phyloP scores from a whole-genome alignment of 768 basidiomycete genomes.

The Suillus placidus region DNA sequence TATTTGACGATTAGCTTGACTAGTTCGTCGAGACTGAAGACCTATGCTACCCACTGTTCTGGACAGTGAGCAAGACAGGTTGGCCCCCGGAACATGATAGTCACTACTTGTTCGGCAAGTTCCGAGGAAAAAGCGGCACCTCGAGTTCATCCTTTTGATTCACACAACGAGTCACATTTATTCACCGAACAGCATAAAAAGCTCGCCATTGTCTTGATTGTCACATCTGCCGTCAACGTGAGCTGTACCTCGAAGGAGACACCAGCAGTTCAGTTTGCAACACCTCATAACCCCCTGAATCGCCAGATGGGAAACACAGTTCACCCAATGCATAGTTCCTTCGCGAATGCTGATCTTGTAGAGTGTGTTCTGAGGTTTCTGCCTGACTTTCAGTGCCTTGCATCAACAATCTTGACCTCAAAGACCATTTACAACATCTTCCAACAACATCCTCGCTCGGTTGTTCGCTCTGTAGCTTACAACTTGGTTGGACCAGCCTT shows the following conservation, averaged over 20 bases:
- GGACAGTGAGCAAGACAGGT: not conserved
- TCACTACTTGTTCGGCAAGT: conserved; percentile 18
- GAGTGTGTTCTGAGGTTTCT: conserved; percentile 31
- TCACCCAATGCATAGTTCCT: conserved; percentile 16
- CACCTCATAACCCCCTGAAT: not conserved
- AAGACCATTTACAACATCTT: conserved; percentile 36
- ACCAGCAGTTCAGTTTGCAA: not conserved
- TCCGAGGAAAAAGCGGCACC: conserved; percentile 4
- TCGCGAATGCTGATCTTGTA: conserved; percentile 35
- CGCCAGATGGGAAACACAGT: not conserved
- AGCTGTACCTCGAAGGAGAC: not conserved
- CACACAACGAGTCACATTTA: not conserved
- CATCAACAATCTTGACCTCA: conserved; percentile 28
- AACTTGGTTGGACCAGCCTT: conserved; percentile 34
- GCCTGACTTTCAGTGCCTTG: conserved; percentile 33
- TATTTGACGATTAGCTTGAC: not conserved
- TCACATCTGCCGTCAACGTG: not conserved
- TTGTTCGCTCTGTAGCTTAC: conserved; percentile 32
- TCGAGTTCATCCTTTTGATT: not conserved
- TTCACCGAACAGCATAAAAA: not conserved
- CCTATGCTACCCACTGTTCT: not conserved
- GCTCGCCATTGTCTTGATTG: not conserved
- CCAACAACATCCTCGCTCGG: conserved; percentile 32
- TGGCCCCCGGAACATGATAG: no score
- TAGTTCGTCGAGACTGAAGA: not conserved